Evolutionary conservation across 306 rosid genomes (phyloP).

Genomic region (Prinsepia uniflora): DNA sequence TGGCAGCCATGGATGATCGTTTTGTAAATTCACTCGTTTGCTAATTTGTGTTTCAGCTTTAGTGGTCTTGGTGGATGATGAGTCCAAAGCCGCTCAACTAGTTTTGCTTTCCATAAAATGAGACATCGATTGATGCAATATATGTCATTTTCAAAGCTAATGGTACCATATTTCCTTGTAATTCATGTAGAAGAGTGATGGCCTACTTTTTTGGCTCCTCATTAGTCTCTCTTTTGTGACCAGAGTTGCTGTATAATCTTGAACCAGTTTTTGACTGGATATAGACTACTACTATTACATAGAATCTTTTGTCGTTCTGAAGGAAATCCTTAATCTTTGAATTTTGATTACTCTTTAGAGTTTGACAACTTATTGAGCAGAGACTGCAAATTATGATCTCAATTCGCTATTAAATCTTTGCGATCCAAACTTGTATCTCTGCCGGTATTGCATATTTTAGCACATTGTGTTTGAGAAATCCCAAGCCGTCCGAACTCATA

Average conservation of each 20-base stretch:
- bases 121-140: slow-evolving; percentile 18
- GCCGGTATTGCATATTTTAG: slow-evolving; percentile 17
- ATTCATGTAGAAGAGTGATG: slow-evolving; percentile 43
- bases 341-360: neutral
- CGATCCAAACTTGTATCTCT: slow-evolving; percentile 11
- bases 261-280: slow-evolving; percentile 37
- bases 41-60: slow-evolving; percentile 38
- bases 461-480: slow-evolving; percentile 26
- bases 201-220: slow-evolving; percentile 65
- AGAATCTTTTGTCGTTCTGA: neutral
- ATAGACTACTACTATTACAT: slow-evolving; percentile 20
- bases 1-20: slow-evolving; percentile 93
- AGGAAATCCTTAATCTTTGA: neutral
- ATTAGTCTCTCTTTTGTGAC: slow-evolving; percentile 30
- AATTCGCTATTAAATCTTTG: slow-evolving; percentile 27
- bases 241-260: slow-evolving; percentile 31
- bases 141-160: slow-evolving; percentile 22
- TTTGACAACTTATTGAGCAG: neutral
- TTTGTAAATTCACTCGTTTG: slow-evolving; percentile 76
- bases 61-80: slow-evolving; percentile 48
- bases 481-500: slow-evolving; percentile 22
- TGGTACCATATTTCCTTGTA: slow-evolving; percentile 29
- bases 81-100: slow-evolving; percentile 25
- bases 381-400: neutral
- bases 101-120: slow-evolving; percentile 36